These are phyloP conservation scores for Aspergillus quadricinctus DNA, from an alignment of 2,329 filamentous ascomycete genomes.

Conservation along the genomic window DNA sequence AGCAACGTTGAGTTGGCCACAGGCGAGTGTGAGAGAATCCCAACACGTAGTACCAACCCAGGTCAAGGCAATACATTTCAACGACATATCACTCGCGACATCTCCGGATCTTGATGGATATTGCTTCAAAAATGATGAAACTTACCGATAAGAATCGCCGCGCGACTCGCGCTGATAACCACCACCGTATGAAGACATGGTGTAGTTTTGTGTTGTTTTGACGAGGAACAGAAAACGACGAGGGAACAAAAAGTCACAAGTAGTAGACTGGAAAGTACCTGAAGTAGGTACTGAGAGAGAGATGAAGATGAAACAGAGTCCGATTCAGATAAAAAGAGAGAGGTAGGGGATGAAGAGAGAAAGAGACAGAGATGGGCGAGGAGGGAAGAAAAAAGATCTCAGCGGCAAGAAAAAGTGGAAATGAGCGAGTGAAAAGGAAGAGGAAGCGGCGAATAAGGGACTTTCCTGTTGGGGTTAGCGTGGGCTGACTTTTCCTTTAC, in stretches of 20 bases:
- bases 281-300: neutral
- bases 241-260: neutral
- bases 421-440: conserved; percentile 22
- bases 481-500: neutral
- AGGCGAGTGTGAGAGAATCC: neutral
- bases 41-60: neutral
- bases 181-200: conserved; percentile 71
- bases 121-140: neutral
- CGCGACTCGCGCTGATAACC: conserved; percentile 44
- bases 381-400: conserved; percentile 18
- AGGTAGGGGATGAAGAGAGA: conserved; percentile 16
- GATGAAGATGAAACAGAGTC: neutral
- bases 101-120: neutral
- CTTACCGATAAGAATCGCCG: conserved; percentile 47
- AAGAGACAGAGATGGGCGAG: conserved; percentile 15
- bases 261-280: neutral
- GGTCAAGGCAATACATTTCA: neutral
- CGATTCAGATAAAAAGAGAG: neutral
- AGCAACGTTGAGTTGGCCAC: neutral
- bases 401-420: conserved; percentile 14
- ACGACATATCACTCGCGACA: neutral
- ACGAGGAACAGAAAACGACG: neutral
- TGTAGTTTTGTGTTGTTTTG: conserved; percentile 28
- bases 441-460: conserved; percentile 13
- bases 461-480: neutral